Conservation (phyloP, 768 basidiomycete genomes). For the Mycena leptocephala region DNA sequence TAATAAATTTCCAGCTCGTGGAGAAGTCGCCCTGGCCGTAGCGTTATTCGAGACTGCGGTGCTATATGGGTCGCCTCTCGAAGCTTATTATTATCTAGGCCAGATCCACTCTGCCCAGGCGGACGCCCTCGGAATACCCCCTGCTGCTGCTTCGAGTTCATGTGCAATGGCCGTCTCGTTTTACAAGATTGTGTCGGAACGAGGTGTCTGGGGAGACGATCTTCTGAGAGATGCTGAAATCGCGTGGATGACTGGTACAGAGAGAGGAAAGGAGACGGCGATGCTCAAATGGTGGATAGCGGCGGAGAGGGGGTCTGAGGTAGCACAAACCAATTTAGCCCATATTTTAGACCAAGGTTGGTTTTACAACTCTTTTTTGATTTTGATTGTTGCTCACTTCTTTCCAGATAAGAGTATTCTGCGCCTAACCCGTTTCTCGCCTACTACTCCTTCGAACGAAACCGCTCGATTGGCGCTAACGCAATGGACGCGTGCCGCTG, state of each 20-base stretch:
- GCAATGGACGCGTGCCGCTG: conserved; percentile 96
- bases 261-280: conserved; percentile 85
- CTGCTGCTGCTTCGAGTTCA: conserved; percentile 74
- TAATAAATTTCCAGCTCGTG: conserved; percentile 66
- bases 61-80: conserved; percentile 91
- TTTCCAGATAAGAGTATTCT: conserved; percentile 78
- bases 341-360: conserved; percentile 93
- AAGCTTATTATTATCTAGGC: conserved; percentile 95
- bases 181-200: conserved; percentile 93
- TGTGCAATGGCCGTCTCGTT: conserved; percentile 95
- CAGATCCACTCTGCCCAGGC: conserved; percentile 81
- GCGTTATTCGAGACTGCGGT: conserved; percentile 90
- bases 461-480: conserved; percentile 89
- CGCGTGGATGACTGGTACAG: conserved; percentile 79
- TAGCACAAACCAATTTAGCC: conserved; percentile 96
- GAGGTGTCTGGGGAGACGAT: conserved; percentile 91
- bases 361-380: conserved; percentile 31
- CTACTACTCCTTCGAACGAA: conserved; percentile 83
- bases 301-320: conserved; percentile 92
- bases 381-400: not conserved
- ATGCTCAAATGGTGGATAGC: conserved; percentile 97
- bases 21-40: conserved; percentile 77
- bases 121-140: conserved; percentile 57
- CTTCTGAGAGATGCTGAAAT: conserved; percentile 86
- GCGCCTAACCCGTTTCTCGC: conserved; percentile 78